Base-by-base conservation (phyloP, 139 green algal species). In the Nannochloris sp. region DNA sequence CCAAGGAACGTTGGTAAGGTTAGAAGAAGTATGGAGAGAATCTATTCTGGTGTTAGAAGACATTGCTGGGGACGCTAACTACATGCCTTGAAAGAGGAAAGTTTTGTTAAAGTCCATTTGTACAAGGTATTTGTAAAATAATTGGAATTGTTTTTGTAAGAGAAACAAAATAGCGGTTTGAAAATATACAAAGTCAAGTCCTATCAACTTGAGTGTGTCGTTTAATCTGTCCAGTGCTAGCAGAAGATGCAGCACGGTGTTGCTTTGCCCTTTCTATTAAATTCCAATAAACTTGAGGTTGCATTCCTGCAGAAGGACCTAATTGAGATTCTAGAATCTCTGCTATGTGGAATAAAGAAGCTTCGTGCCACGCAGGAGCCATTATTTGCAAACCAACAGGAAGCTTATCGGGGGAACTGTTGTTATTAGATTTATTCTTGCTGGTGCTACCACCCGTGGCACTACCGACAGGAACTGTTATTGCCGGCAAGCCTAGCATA, bases 321-420 rank as follows among this genome's bases (percentile, higher is more conserved):
- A 76, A n/a, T 14, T 58, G 56, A 19, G 37, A 33, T 44, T 89
- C 82, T 30, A 87, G 36, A 15, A 72, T 73, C 19, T 63, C 66
- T 7, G 34, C 71, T 14, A 60, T 68, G 37, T 73, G 48, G 29
- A 95, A 65, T 57, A 95, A 74, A 2, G 34, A 65, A 6, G 70
- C 70, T 70, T 95, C 88, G 9, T 54, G 19, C 81, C 78, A 90
- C 23, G 80, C 65, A 24, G 73, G 74, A 5, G 79, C 85, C 10
- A 94, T 87, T 6, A 95, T 64, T 66, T 95, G 88, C 65, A 95
- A 70, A 2, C 82, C 85, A 13, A 85, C 60, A 1, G 81, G 84
- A 68, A 85, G 60, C 55, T 6, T 37, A 47, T 24, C n/a, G 6
- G n/a, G 12, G n/a, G n/a, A n/a, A n/a, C n/a, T n/a, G n/a, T n/a